phyloP scores from a whole-genome alignment of 1,284 basidiomycete genomes.

The Ceratobasidium sp. region DNA sequence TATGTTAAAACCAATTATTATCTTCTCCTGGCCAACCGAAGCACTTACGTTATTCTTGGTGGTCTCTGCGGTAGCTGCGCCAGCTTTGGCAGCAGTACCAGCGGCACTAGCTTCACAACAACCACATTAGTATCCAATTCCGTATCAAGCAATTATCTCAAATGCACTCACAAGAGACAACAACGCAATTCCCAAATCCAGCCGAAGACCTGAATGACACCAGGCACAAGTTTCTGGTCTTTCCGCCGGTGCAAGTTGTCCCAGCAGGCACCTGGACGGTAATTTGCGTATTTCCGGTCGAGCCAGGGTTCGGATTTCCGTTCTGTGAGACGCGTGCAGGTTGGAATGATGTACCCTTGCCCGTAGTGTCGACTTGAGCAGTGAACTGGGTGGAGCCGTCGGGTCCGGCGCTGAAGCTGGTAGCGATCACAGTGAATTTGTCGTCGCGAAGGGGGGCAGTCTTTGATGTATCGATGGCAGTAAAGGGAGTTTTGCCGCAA shows the following conservation, averaged over 20 bases:
- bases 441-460: slow-evolving; percentile 1
- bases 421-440: slow-evolving; percentile 21
- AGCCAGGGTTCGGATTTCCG: slow-evolving; percentile 47
- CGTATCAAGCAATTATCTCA: neutral
- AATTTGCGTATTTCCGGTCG: slow-evolving; percentile 55
- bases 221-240: slow-evolving; percentile 59
- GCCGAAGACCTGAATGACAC: slow-evolving; percentile 60
- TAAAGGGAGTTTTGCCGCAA: slow-evolving; percentile 9
- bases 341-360: slow-evolving; percentile 14
- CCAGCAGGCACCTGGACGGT: slow-evolving; percentile 60
- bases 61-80: neutral
- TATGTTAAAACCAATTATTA: no score
- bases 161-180: slow-evolving; percentile 10
- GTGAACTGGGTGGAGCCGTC: slow-evolving; percentile 29
- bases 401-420: slow-evolving; percentile 19
- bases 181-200: slow-evolving; percentile 45
- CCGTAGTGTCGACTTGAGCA: slow-evolving; percentile 17
- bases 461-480: slow-evolving; percentile 18
- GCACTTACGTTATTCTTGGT: slow-evolving; percentile 6
- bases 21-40: no score
- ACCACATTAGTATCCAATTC: neutral
- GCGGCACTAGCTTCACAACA: neutral
- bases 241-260: slow-evolving; percentile 62
- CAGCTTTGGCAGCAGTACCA: neutral
- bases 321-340: slow-evolving; percentile 11